These are phyloP conservation scores for Lenwebbia sp. DNA, from an alignment of 345 rosid genomes.

Conservation along the genomic window DNA sequence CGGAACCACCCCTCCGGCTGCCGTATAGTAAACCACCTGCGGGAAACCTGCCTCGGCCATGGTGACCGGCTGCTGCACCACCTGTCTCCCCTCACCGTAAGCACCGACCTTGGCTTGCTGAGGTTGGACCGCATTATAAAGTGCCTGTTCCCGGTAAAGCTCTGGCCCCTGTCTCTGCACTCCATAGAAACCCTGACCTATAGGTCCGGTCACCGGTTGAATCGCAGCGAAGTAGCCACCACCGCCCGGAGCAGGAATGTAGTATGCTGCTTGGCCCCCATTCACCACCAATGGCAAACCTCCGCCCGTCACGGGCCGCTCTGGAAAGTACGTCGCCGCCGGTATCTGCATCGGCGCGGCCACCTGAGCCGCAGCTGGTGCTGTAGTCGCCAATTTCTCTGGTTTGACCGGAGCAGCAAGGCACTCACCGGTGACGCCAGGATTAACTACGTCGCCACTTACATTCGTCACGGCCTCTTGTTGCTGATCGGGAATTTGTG, in stretches of 20 bases:
- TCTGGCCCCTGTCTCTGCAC: slow-evolving; percentile 29
- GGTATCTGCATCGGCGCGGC: slow-evolving; percentile 20
- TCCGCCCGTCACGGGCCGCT: slow-evolving; percentile 18
- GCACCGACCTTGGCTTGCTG: slow-evolving; percentile 6
- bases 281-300: slow-evolving; percentile 4
- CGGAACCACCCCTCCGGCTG: slow-evolving; percentile 9
- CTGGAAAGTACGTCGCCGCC: slow-evolving; percentile 17
- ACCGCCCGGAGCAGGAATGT: slow-evolving; percentile 16
- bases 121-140: slow-evolving; percentile 19
- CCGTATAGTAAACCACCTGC: slow-evolving; percentile 32
- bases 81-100: slow-evolving; percentile 10
- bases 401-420: neutral
- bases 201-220: slow-evolving; percentile 21
- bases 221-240: slow-evolving; percentile 9
- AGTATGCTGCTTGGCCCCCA: slow-evolving; percentile 32
- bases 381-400: slow-evolving; percentile 3
- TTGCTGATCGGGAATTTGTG: slow-evolving; percentile 17
- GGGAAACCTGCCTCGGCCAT: slow-evolving; percentile 22
- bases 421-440: slow-evolving; percentile 10
- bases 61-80: slow-evolving; percentile 8
- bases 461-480: neutral
- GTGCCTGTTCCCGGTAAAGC: slow-evolving; percentile 25
- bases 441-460: slow-evolving; percentile 8
- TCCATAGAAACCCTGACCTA: slow-evolving; percentile 32
- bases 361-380: slow-evolving; percentile 6